A percentile compares a stretch with the other conserved stretches of the same genome.
Evolutionary conservation across 371 early-diverging fungal genomes (phyloP).

Genomic region (Mortierella sp.): DNA sequence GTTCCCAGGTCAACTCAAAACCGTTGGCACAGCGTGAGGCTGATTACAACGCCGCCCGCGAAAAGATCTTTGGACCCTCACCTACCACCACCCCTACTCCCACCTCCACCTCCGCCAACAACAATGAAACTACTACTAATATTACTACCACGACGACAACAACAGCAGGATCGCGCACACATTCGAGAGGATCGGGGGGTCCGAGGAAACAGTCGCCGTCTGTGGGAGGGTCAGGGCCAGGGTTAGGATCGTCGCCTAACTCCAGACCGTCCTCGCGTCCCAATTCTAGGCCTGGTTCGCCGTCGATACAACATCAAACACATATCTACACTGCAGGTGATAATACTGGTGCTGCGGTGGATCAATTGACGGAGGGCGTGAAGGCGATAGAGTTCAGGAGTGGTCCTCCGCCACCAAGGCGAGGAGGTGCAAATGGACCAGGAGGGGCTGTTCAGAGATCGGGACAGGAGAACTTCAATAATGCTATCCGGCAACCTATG

Average conservation of each 20-base stretch:
- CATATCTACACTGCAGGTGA: neutral
- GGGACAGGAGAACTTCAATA: neutral
- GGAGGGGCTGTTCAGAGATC: neutral
- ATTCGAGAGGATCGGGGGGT: neutral
- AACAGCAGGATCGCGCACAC: neutral
- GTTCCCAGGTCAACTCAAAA: conserved; percentile 18
- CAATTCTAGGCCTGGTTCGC: neutral
- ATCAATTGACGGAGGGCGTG: neutral
- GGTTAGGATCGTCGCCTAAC: neutral
- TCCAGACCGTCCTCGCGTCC: neutral
- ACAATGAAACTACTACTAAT: neutral
- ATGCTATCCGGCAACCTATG: conserved; percentile 29
- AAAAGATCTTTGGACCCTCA: conserved; percentile 53
- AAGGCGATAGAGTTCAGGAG: conserved; percentile 39
- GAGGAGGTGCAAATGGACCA: conserved; percentile 3
- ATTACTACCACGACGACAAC: neutral
- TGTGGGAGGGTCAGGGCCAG: neutral
- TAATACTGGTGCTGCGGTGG: neutral
- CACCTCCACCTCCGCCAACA: neutral
- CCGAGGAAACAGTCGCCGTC: neutral
- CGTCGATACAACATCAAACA: neutral
- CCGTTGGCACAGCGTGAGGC: conserved; percentile 45
- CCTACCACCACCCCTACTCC: conserved; percentile 2
- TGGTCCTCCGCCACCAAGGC: conserved; percentile 12
- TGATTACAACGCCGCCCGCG: conserved; percentile 47